Percentiles rank a stretch among this genome's conserved stretches.
These are phyloP conservation scores for Lactarius vividus DNA, from an alignment of 768 basidiomycete genomes.

Conservation along the genomic window DNA sequence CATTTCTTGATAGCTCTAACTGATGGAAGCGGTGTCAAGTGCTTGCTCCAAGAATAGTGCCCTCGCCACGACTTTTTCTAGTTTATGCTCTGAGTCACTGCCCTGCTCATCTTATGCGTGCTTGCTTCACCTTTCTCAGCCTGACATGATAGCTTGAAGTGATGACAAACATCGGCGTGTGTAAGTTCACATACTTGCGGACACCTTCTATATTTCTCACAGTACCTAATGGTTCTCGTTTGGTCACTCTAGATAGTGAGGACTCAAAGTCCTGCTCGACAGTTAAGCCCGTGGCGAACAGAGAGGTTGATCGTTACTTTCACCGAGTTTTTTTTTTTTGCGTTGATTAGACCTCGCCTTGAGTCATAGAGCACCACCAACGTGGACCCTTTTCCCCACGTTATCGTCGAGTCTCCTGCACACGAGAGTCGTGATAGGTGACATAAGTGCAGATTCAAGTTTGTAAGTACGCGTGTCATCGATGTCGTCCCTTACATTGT, in stretches of 20 bases:
- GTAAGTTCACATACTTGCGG: conserved; percentile 47
- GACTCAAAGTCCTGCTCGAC: conserved; percentile 84
- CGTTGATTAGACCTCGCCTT: neutral
- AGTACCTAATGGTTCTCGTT: conserved; percentile 54
- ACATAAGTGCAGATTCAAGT: conserved; percentile 52
- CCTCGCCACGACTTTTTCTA: conserved; percentile 61
- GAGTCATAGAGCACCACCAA: neutral
- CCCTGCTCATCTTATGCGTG: conserved; percentile 69
- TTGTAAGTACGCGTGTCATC: neutral
- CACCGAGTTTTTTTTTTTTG: neutral
- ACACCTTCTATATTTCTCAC: neutral
- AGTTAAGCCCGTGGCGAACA: conserved; percentile 54
- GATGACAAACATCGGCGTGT: conserved; percentile 61
- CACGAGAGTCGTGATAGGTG: conserved; percentile 71
- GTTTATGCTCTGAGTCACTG: conserved; percentile 61
- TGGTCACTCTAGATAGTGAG: conserved; percentile 80
- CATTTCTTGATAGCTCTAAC: neutral
- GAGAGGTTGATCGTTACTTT: conserved; percentile 57
- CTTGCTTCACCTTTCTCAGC: conserved; percentile 1
- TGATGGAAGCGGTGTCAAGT: no score
- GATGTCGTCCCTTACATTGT: neutral
- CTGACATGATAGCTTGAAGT: conserved; percentile 47
- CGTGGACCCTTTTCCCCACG: conserved; percentile 51
- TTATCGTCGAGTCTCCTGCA: conserved; percentile 83
- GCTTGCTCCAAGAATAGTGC: conserved; percentile 35